A percentile compares a stretch with the other conserved stretches of the same genome.
Evolutionary conservation across 805 yeast species (phyloP).

Genomic region (Pichia heedii): DNA sequence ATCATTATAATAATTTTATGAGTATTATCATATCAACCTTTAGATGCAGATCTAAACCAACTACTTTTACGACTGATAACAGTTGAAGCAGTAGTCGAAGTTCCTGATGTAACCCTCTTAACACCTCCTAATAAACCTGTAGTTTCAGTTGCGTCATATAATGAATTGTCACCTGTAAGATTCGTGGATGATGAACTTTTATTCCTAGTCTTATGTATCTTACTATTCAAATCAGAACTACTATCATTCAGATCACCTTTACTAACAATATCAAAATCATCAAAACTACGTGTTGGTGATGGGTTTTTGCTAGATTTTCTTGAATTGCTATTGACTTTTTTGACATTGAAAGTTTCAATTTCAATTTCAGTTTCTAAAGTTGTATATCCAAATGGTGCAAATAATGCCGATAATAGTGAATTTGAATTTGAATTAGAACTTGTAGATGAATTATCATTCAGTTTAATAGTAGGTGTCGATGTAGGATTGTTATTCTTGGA

Average conservation of each 20-base stretch:
- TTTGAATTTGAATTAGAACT: too few species aligned
- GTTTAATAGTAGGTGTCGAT: neutral
- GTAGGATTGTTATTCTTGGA: neutral
- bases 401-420: neutral
- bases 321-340: neutral
- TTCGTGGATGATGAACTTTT: neutral
- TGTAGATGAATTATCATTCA: neutral
- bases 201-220: neutral
- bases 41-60: conserved; percentile 4
- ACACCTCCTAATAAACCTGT: conserved; percentile 1
- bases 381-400: conserved; percentile 5
- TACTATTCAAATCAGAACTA: neutral
- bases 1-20: too few species aligned
- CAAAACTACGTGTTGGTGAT: conserved; percentile 12
- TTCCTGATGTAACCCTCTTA: neutral
- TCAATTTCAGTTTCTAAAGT: neutral
- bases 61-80: neutral
- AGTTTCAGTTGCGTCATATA: neutral
- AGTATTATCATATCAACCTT: too few species aligned
- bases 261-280: conserved; percentile 41
- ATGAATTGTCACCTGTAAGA: neutral
- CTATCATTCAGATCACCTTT: conserved; percentile 5
- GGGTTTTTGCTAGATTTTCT: neutral
- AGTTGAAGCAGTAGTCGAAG: neutral
- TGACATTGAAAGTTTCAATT: neutral